These are phyloP conservation scores for Xylaria palmicola DNA, from an alignment of 495 filamentous ascomycete species.

Conservation along the genomic window DNA sequence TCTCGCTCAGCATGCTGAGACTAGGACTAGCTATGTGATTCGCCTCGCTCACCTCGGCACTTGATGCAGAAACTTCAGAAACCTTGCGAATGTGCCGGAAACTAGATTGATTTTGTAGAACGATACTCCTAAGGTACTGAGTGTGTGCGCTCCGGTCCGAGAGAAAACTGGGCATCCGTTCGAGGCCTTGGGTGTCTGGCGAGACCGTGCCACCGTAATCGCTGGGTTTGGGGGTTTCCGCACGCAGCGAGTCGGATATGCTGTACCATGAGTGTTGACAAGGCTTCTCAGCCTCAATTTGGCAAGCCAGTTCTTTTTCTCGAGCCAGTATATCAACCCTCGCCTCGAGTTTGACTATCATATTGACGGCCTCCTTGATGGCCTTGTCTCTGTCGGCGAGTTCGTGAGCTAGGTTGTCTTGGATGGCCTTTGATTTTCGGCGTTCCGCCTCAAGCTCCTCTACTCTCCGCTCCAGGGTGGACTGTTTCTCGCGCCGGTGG, in stretches of 20 bases:
- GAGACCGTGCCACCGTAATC: slow-evolving; percentile 17
- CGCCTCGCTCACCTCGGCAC: slow-evolving; percentile 32
- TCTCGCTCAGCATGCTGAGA: slow-evolving; percentile 76
- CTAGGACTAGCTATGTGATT: slow-evolving; percentile 58
- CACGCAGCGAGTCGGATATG: slow-evolving; percentile 5
- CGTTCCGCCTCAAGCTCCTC: slow-evolving; percentile 58
- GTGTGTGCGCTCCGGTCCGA: slow-evolving; percentile 61
- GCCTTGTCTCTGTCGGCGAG: slow-evolving; percentile 76
- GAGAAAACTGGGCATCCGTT: slow-evolving; percentile 66
- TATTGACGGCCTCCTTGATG: slow-evolving; percentile 74
- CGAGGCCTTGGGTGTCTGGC: slow-evolving; percentile 30
- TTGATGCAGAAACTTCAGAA: slow-evolving; percentile 36
- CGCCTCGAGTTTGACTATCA: slow-evolving; percentile 75
- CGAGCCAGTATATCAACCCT: slow-evolving; percentile 56
- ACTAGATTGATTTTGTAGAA: slow-evolving; percentile 51
- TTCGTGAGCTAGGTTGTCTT: slow-evolving; percentile 54
- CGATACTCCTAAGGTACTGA: slow-evolving; percentile 64
- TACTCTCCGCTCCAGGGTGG: slow-evolving; percentile 57
- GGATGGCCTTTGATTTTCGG: slow-evolving; percentile 34
- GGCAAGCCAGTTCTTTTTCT: slow-evolving; percentile 43
- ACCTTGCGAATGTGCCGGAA: slow-evolving; percentile 39
- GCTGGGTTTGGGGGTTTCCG: slow-evolving; percentile 21
- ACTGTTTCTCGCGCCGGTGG: slow-evolving; percentile 63
- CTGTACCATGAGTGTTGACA: slow-evolving; percentile 22
- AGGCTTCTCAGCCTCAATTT: slow-evolving; percentile 33